These are phyloP conservation scores for Narthecium ossifragum DNA, from an alignment of 106 monocot species.

Conservation along the genomic window DNA sequence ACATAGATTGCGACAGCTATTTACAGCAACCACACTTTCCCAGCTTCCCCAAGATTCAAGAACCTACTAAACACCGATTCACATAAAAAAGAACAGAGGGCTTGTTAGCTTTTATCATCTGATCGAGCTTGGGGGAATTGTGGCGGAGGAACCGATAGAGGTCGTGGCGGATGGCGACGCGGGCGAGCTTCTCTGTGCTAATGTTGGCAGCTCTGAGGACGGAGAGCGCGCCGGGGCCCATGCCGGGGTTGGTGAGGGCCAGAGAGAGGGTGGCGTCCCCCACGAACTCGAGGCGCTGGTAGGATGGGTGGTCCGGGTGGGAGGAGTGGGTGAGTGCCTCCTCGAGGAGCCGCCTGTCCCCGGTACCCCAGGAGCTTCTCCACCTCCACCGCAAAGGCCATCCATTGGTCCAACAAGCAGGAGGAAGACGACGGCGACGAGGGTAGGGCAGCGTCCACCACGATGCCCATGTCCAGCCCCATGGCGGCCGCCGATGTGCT, in stretches of 20 bases:
- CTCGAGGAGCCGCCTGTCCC: conserved; percentile 12
- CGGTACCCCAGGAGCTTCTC: conserved; percentile 23
- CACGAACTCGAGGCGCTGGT: conserved; percentile 47
- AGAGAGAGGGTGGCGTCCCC: conserved; percentile 35
- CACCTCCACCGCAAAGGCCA: background rate
- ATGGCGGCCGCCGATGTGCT: no score
- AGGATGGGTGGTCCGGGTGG: conserved; percentile 5
- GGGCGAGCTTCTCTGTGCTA: conserved; percentile 39
- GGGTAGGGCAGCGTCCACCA: no score
- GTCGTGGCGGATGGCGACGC: conserved; percentile 26
- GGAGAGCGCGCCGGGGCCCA: conserved; percentile 21
- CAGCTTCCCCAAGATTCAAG: no score
- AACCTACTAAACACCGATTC: no score
- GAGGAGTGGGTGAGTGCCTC: conserved; percentile 50
- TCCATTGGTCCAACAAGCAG: no score
- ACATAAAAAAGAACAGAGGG: no score
- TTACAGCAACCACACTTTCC: no score
- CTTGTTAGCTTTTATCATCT: no score
- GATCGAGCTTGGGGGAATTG: conserved; percentile 17
- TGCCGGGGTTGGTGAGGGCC: conserved; percentile 21
- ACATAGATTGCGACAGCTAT: conserved; percentile 35
- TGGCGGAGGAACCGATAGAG: conserved; percentile 31
- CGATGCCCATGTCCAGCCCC: no score
- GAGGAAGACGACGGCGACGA: no score
- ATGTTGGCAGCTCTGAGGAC: conserved; percentile 33